phyloP scores from a whole-genome alignment of 2,329 filamentous ascomycete species.

The Aaosphaeria arxii region DNA sequence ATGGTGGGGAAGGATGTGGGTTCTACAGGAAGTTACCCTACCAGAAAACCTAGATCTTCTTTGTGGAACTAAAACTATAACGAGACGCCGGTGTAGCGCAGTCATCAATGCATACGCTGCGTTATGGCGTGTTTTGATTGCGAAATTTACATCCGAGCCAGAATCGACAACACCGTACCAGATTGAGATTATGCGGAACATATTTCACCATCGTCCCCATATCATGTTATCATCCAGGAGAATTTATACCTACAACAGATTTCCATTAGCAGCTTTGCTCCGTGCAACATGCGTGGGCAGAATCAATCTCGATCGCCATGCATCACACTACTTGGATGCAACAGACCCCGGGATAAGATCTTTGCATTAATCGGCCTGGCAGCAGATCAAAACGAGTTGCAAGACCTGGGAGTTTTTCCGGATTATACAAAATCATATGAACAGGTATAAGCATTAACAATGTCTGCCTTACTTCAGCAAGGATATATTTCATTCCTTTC shows the following conservation, averaged over 20 bases:
- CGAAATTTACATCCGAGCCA: background rate
- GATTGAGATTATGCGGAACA: background rate
- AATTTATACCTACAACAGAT: slow-evolving; percentile 5
- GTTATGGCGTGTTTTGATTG: background rate
- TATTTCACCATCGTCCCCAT: slow-evolving; percentile 1
- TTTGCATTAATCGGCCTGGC: slow-evolving; percentile 13
- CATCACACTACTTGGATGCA: slow-evolving; percentile 7
- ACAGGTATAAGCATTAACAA: slow-evolving; percentile 4
- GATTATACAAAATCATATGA: slow-evolving; percentile 7
- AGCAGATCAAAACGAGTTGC: slow-evolving; percentile 10
- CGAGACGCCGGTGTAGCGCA: background rate
- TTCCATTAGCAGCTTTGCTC: slow-evolving; percentile 9
- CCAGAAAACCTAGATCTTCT: slow-evolving; percentile 4
- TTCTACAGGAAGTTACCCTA: slow-evolving; percentile 14
- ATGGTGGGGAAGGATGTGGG: slow-evolving; percentile 15
- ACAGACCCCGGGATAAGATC: slow-evolving; percentile 13
- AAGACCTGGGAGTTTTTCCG: slow-evolving; percentile 3
- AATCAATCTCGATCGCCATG: slow-evolving; percentile 1
- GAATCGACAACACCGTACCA: background rate
- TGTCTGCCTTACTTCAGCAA: slow-evolving; percentile 9
- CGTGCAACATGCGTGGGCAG: slow-evolving; percentile 10
- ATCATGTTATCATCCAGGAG: slow-evolving; percentile 6
- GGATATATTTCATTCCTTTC: slow-evolving; percentile 11
- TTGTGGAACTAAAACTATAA: slow-evolving; percentile 8
- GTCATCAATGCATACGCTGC: background rate